A percentile compares a stretch with the other conserved stretches of the same genome.
Conservation (phyloP, 2,329 filamentous ascomycete genomes). For the Neopestalotiopsis sp. region DNA sequence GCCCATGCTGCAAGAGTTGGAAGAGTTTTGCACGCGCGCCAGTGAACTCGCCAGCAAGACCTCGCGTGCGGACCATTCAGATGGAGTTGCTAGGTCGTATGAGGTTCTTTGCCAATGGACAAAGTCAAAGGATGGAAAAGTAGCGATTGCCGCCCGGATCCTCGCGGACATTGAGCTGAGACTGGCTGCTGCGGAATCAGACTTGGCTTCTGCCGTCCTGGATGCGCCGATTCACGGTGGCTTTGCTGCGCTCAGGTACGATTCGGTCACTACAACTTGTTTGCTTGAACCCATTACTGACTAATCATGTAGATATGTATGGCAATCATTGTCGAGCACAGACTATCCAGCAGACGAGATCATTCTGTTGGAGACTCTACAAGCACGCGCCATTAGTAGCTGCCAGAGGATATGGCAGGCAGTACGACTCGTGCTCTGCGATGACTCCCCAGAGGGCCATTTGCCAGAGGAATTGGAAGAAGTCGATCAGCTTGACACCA, state of each 20-base stretch:
- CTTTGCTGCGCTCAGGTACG: slow-evolving; percentile 68
- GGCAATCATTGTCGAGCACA: slow-evolving; percentile 53
- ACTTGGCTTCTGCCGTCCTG: slow-evolving; percentile 70
- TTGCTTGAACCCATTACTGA: too few relatives aligned
- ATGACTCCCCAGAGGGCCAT: slow-evolving; percentile 93
- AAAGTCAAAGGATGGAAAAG: slow-evolving; percentile 43
- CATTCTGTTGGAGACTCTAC: slow-evolving; percentile 44
- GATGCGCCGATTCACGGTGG: slow-evolving; percentile 72
- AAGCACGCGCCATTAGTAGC: slow-evolving; percentile 60
- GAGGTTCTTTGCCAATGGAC: slow-evolving; percentile 70
- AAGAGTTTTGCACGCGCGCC: slow-evolving; percentile 55
- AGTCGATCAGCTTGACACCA: slow-evolving; percentile 75
- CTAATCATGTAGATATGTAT: slow-evolving; percentile 49
- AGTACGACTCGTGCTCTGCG: slow-evolving; percentile 80
- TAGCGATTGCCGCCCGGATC: slow-evolving; percentile 61
- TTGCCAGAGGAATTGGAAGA: slow-evolving; percentile 78
- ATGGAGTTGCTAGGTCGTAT: slow-evolving; percentile 82
- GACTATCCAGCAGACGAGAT: slow-evolving; percentile 44
- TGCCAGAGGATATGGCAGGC: slow-evolving; percentile 77
- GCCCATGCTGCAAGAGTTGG: slow-evolving; percentile 41
- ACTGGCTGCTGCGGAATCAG: slow-evolving; percentile 63
- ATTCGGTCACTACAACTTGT: slow-evolving; percentile 1
- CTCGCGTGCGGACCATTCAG: slow-evolving; percentile 87
- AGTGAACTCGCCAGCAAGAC: slow-evolving; percentile 68
- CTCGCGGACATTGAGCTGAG: slow-evolving; percentile 68